A percentile compares a stretch with the other conserved stretches of the same genome.
phyloP scores from a whole-genome alignment of 257 asterid genomes.

The Primulina huaijiensis region DNA sequence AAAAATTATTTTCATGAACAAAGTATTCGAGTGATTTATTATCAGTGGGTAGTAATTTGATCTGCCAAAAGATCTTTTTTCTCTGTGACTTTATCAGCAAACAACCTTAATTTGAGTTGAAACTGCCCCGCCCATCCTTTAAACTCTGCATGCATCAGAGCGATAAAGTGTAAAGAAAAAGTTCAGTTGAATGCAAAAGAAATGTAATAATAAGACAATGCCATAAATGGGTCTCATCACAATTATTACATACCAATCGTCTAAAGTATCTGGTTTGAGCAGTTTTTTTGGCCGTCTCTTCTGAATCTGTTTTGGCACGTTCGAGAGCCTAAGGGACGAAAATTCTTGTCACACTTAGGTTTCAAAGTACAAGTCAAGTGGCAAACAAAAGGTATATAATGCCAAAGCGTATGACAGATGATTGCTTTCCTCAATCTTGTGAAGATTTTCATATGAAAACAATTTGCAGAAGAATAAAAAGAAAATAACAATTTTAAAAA shows the following conservation, averaged over 20 bases:
- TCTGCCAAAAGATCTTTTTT: neutral
- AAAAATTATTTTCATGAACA: neutral
- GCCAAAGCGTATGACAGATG: neutral
- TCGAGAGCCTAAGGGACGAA: conserved; percentile 56
- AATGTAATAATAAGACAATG: neutral
- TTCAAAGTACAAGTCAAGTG: neutral
- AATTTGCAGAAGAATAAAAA: no score
- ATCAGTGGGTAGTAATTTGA: neutral
- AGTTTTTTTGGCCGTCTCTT: conserved; percentile 35
- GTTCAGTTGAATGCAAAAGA: neutral
- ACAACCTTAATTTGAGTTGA: neutral
- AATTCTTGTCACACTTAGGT: conserved; percentile 19
- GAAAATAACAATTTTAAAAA: no score
- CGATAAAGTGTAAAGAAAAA: neutral
- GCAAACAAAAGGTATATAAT: neutral
- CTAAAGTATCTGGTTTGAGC: conserved; percentile 56
- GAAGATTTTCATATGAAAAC: neutral
- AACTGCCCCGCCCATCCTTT: neutral
- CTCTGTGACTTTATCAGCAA: neutral
- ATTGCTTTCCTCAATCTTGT: conserved; percentile 10
- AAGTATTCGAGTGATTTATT: neutral
- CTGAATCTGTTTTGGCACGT: conserved; percentile 79
- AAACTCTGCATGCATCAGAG: neutral
- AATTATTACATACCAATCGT: conserved; percentile 46
- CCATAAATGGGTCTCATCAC: neutral